phyloP scores from a whole-genome alignment of 1,139 yeast genomes.

The Lodderomyces orthopsilosis region DNA sequence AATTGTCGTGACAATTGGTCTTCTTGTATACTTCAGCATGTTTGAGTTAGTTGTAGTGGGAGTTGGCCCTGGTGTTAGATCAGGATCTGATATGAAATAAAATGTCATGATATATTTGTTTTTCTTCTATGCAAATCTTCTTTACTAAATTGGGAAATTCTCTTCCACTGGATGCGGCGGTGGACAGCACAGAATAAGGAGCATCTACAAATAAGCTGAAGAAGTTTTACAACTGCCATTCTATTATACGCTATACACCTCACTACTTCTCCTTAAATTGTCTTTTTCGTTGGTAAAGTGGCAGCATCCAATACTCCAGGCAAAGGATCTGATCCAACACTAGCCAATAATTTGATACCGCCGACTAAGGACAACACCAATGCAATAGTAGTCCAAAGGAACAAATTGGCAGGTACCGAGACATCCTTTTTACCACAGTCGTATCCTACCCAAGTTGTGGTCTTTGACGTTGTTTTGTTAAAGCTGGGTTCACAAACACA shows the following conservation, averaged over 20 bases:
- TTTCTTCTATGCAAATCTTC: not conserved
- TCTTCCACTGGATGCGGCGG: not conserved
- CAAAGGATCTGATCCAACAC: slow-evolving; percentile 57
- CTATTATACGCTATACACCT: slow-evolving; percentile 5
- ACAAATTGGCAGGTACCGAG: slow-evolving; percentile 59
- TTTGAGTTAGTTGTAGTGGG: not conserved
- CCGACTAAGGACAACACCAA: slow-evolving; percentile 45
- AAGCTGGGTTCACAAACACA: slow-evolving; percentile 58
- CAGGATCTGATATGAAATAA: not conserved
- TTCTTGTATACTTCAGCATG: slow-evolving; percentile 14
- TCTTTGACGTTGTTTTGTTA: slow-evolving; percentile 43
- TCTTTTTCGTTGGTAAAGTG: slow-evolving; percentile 38
- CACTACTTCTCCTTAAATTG: slow-evolving; percentile 3
- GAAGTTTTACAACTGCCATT: not conserved
- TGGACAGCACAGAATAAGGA: not conserved
- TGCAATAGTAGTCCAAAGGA: slow-evolving; percentile 62
- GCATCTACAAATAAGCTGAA: not conserved
- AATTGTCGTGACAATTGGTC: slow-evolving; percentile 26
- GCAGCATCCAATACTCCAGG: slow-evolving; percentile 70
- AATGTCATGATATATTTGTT: not conserved
- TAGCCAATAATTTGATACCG: slow-evolving; percentile 52
- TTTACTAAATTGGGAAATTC: not conserved
- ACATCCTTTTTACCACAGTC: slow-evolving; percentile 68
- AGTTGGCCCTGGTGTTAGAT: not conserved
- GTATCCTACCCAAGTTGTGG: slow-evolving; percentile 65